These are phyloP conservation scores for Pseudofabraea citricarpa DNA, from an alignment of 2,329 filamentous ascomycete genomes.

Conservation along the genomic window DNA sequence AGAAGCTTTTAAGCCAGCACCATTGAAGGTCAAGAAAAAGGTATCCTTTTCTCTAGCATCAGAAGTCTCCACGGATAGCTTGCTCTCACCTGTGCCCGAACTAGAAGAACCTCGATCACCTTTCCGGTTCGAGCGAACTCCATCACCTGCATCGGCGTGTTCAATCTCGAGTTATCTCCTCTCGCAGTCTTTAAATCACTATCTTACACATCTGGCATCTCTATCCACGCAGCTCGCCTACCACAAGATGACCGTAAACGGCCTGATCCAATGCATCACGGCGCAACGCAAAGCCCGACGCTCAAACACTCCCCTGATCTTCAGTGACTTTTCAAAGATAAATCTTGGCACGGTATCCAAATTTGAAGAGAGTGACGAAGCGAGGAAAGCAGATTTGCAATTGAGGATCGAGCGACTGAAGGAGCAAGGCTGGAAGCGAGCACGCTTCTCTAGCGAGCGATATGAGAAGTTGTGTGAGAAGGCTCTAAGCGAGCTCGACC, in stretches of 20 bases:
- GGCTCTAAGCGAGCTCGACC: conserved; percentile 16
- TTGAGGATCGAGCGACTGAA: conserved; percentile 15
- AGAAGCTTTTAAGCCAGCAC: conserved; percentile 4
- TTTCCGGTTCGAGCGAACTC: neutral
- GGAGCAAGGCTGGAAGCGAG: conserved; percentile 15
- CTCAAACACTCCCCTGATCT: conserved; percentile 12
- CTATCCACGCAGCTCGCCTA: conserved; percentile 15
- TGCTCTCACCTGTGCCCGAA: conserved; percentile 1
- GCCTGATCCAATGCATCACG: conserved; percentile 14
- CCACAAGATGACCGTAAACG: conserved; percentile 15
- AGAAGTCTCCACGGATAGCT: conserved; percentile 2
- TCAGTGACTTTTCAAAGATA: neutral
- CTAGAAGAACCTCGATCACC: too few relatives aligned
- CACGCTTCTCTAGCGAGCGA: conserved; percentile 18
- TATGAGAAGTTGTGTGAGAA: conserved; percentile 22
- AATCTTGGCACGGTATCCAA: neutral
- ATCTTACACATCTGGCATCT: conserved; percentile 9
- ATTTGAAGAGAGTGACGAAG: conserved; percentile 5
- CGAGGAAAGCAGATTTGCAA: conserved; percentile 11
- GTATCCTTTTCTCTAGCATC: conserved; percentile 20
- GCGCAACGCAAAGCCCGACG: conserved; percentile 12
- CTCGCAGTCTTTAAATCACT: conserved; percentile 9
- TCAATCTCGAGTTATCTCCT: too few relatives aligned
- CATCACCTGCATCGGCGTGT: too few relatives aligned
- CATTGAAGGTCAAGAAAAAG: conserved; percentile 21